A percentile compares a stretch with the other conserved stretches of the same genome.
Evolutionary conservation across 23 red algal genomes (phyloP).

Genomic region (Gracilariopsis chorda): DNA sequence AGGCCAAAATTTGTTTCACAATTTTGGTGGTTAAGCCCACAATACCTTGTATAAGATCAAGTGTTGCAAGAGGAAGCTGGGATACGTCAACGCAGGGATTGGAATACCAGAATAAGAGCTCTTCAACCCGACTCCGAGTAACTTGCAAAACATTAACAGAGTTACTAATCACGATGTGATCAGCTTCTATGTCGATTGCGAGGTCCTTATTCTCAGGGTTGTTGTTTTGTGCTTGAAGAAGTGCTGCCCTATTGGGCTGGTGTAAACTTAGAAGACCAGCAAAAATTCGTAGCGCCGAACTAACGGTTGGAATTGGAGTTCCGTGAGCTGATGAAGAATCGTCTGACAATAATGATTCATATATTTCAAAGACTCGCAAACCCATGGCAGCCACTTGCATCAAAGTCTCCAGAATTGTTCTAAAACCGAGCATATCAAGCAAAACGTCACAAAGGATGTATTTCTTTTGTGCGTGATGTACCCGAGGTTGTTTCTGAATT

Average conservation of each 20-base stretch:
- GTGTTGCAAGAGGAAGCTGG: not conserved
- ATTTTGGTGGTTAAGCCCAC: not conserved
- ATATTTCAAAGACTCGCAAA: conserved; percentile 14
- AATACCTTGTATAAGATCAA: conserved; percentile 8
- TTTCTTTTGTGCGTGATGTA: not conserved
- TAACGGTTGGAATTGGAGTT: not conserved
- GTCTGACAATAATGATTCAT: conserved; percentile 5
- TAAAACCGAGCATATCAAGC: conserved; percentile 31
- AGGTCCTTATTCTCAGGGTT: not conserved
- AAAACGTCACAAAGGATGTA: not conserved
- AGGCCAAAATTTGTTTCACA: not conserved
- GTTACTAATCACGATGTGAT: not conserved
- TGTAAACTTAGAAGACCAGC: conserved; percentile 15
- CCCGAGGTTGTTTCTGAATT: not conserved
- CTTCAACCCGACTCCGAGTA: not conserved
- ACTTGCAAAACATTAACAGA: conserved; percentile 8
- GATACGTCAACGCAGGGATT: conserved; percentile 17
- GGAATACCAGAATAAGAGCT: conserved; percentile 21
- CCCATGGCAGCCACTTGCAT: not conserved
- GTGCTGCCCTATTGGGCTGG: conserved; percentile 7
- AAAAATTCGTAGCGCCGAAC: not conserved
- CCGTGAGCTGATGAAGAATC: not conserved
- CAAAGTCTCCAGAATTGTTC: conserved; percentile 27
- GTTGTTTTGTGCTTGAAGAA: not conserved
- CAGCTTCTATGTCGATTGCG: not conserved